These are phyloP conservation scores for Schizosaccharomyces lindneri DNA, from an alignment of 805 yeast species.

Conservation along the genomic window DNA sequence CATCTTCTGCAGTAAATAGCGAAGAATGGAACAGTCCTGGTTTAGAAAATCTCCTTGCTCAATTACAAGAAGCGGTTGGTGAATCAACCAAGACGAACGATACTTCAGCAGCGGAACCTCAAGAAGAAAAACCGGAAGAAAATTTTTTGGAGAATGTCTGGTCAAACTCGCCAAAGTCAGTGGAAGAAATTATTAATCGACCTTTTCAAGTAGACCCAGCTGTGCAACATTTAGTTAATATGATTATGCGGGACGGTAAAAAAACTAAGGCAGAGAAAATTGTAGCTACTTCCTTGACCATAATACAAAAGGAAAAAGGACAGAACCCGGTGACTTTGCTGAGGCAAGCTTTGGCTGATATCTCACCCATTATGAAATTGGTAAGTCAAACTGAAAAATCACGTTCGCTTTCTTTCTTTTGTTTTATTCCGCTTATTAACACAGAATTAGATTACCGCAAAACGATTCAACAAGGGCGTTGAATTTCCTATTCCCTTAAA, in stretches of 20 bases:
- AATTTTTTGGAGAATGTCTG: background rate
- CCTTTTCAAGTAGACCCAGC: background rate
- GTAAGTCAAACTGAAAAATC: background rate
- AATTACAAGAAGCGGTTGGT: too few relatives aligned
- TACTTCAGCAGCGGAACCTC: too few relatives aligned
- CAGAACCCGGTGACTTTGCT: constrained; percentile 58
- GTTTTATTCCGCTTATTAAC: background rate
- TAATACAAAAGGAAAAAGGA: constrained; percentile 48
- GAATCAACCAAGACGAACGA: too few relatives aligned
- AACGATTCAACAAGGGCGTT: background rate
- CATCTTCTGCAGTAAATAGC: constrained; percentile 10
- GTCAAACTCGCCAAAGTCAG: background rate
- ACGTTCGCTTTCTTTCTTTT: background rate
- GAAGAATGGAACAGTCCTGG: too few relatives aligned
- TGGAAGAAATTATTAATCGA: background rate
- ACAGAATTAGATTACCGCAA: background rate
- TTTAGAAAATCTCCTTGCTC: too few relatives aligned
- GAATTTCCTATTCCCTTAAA: background rate
- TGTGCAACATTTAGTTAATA: constrained; percentile 29
- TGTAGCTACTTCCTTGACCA: constrained; percentile 53
- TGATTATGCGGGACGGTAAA: constrained; percentile 81
- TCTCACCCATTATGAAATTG: constrained; percentile 65
- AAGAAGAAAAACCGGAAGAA: too few relatives aligned
- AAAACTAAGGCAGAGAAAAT: constrained; percentile 55
- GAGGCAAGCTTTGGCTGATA: constrained; percentile 46